Conservation (phyloP, 169 alveolate species). For the Eimeria acervulina region DNA sequence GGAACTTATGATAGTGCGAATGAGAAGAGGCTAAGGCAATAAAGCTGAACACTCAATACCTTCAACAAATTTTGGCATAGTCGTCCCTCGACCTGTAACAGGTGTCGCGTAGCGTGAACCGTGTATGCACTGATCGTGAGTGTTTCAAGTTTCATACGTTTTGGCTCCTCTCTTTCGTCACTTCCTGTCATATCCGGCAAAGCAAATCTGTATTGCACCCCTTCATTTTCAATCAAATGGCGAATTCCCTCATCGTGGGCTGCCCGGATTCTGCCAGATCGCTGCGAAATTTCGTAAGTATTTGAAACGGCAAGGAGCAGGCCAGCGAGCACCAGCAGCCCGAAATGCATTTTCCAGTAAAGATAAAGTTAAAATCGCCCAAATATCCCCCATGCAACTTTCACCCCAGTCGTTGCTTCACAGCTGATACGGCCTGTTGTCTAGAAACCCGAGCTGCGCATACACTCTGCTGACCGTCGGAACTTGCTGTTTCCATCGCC, state of each 20-base stretch:
- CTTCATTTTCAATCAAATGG: constrained; percentile 40
- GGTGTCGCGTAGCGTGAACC: not conserved
- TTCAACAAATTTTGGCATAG: constrained; percentile 44
- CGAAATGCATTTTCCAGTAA: constrained; percentile 28
- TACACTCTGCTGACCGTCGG: not conserved
- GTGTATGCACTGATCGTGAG: not conserved
- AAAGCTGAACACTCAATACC: not conserved
- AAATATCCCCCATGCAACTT: not conserved
- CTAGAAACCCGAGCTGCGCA: not conserved
- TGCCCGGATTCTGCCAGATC: constrained; percentile 33
- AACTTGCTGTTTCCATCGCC: not conserved
- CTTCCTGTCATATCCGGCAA: not conserved
- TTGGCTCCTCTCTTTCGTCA: not conserved
- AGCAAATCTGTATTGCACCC: not conserved
- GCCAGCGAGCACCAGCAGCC: not conserved
- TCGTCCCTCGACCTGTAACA: not conserved
- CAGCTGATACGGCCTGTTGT: not conserved
- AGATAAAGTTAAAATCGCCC: not conserved
- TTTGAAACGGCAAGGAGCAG: not conserved
- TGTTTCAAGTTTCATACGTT: not conserved
- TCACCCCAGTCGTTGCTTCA: not conserved
- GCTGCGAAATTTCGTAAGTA: constrained; percentile 26
- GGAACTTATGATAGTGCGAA: not conserved
- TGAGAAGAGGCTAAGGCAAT: not conserved
- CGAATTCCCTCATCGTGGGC: not conserved